These are phyloP conservation scores for Nitzschia inconspicua DNA, from an alignment of 108 stramenopile genomes.

Conservation along the genomic window DNA sequence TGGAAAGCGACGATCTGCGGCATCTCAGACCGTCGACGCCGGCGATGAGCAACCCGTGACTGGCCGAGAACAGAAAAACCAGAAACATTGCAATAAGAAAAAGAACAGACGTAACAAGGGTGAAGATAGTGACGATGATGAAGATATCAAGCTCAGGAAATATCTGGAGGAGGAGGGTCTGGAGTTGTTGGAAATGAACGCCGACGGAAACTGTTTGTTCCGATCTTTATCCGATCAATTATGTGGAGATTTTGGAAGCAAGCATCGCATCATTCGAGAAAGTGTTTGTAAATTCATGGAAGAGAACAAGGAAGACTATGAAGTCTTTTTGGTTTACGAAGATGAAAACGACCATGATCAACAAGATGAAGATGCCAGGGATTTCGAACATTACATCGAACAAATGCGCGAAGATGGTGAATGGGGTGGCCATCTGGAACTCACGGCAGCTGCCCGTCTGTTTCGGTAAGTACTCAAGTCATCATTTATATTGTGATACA, in stretches of 20 bases:
- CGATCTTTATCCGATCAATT: conserved; percentile 80
- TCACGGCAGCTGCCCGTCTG: conserved; percentile 70
- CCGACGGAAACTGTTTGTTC: conserved; percentile 89
- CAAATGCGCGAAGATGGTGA: conserved; percentile 71
- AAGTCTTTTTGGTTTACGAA: conserved; percentile 67
- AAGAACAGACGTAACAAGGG: neutral
- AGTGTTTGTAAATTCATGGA: conserved; percentile 74
- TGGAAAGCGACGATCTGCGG: neutral
- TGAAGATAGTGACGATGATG: neutral
- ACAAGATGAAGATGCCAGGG: conserved; percentile 56
- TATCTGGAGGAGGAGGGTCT: conserved; percentile 8
- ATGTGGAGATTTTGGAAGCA: conserved; percentile 49
- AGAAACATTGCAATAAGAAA: neutral
- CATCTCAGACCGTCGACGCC: conserved; percentile 1
- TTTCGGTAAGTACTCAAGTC: conserved; percentile 56
- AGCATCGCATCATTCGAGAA: conserved; percentile 45
- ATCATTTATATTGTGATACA: too few relatives aligned
- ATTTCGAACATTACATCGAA: conserved; percentile 62
- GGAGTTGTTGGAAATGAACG: conserved; percentile 53
- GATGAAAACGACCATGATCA: conserved; percentile 51
- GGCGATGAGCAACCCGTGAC: conserved; percentile 1
- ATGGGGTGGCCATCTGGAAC: conserved; percentile 77
- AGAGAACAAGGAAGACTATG: conserved; percentile 56
- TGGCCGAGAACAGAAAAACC: neutral
- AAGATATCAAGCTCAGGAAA: neutral